phyloP scores from a whole-genome alignment of 768 basidiomycete species.

The Amanita inopinata region DNA sequence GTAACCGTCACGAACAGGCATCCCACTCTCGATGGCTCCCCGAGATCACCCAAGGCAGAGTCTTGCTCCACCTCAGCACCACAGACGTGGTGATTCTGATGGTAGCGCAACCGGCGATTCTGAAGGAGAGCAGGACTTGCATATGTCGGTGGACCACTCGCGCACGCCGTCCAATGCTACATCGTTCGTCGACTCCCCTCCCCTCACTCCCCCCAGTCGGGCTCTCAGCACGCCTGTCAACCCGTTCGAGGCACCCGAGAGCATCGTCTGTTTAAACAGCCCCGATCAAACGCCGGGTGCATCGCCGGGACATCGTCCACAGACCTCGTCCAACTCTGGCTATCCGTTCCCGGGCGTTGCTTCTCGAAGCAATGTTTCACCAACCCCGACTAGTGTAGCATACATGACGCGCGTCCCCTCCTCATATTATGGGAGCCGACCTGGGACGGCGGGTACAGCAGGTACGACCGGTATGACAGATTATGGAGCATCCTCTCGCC shows the following conservation, averaged over 20 bases:
- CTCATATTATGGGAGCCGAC: slow-evolving; percentile 28
- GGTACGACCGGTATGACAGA: slow-evolving; percentile 17
- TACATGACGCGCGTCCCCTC: slow-evolving; percentile 34
- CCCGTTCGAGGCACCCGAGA: slow-evolving; percentile 45
- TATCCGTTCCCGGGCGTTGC: slow-evolving; percentile 26
- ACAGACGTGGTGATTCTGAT: slow-evolving; percentile 13
- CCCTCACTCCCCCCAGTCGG: slow-evolving; percentile 31
- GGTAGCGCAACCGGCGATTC: slow-evolving; percentile 16
- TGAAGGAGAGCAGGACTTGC: slow-evolving; percentile 21
- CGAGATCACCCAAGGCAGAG: slow-evolving; percentile 13
- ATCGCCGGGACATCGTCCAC: slow-evolving; percentile 16
- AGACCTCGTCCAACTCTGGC: slow-evolving; percentile 8
- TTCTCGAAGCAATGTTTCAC: slow-evolving; percentile 28
- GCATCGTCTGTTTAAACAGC: slow-evolving; percentile 34
- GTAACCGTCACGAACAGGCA: background rate
- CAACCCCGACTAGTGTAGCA: slow-evolving; percentile 29
- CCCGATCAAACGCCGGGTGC: slow-evolving; percentile 20
- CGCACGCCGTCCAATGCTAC: slow-evolving; percentile 23
- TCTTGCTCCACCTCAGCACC: slow-evolving; percentile 23
- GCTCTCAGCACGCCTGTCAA: slow-evolving; percentile 26
- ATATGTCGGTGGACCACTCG: slow-evolving; percentile 21
- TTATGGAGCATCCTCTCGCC: slow-evolving; percentile 18
- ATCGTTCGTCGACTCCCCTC: slow-evolving; percentile 27
- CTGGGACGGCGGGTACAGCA: slow-evolving; percentile 20
- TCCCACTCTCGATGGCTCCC: slow-evolving; percentile 1